Evolutionary conservation across 1,284 basidiomycete species (phyloP), one percentile per base, ranked within the genome.

Genomic region (Pyrrhoderma lamaoense): DNA sequence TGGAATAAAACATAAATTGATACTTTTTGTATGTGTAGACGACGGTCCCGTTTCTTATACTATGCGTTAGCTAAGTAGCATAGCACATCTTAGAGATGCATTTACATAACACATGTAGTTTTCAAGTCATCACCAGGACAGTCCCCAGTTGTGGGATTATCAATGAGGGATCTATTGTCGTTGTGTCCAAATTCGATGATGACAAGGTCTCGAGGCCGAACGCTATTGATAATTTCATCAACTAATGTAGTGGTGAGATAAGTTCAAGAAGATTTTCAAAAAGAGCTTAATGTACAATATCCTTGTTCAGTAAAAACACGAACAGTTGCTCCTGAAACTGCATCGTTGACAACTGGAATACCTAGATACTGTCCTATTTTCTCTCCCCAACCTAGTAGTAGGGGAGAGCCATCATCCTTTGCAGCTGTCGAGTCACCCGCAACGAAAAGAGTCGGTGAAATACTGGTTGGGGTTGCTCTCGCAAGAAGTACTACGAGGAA

Each of bases 111-210:
- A 42, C 54, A 57, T 2, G 59, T 71, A 68, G 55, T 72, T 66
- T 9, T 64, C 55, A 54, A 42, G 27, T 47, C 59, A 59, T 35
- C 40, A 7, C 60, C 60, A 51, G 54, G 42, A 43, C 59, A 60
- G 48, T 60, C 61, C 11, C 47, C 47, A 8, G 57, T 60, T 13
- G 60, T 59, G 14, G 63, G 62, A 50, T 65, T 60, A 50, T 64
- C 62, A 3, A 21, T 5, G 16, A 45, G 35, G 35, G 62, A 58
- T 7, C 54, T 49, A 14, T 71, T 71, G 51, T 74, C 71, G 54
- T 72, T 73, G 58, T 73, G 72, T 3, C 72, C 72, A 52, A 76
- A 74, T 57, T 73, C 68, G 47, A 70, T 71, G 40, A 74, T 60
- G 18, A 72, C 73, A 57, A 67, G 70, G 56, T 75, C 73, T n/a